A percentile compares a stretch with the other conserved stretches of the same genome.
Conservation (phyloP, 345 rosid genomes). For the Euphorbia pulcherrima region DNA sequence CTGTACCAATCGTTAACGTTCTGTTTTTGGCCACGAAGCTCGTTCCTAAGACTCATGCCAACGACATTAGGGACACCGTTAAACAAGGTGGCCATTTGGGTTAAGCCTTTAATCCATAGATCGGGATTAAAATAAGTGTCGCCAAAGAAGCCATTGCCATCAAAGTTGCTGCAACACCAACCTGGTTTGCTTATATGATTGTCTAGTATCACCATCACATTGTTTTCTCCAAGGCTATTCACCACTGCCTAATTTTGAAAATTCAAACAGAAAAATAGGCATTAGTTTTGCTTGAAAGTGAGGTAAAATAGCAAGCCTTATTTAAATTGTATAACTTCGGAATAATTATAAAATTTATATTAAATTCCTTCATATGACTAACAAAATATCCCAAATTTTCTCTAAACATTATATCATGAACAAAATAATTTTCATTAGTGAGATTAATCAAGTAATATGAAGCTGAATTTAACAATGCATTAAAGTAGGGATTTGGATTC, state of each 20-base stretch:
- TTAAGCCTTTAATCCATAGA: constrained; percentile 61
- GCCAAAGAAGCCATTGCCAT: constrained; percentile 96
- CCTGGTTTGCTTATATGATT: constrained; percentile 90
- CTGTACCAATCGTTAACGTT: constrained; percentile 80
- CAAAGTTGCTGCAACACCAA: constrained; percentile 76
- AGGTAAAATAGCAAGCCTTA: too few relatives aligned
- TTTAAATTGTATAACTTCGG: too few relatives aligned
- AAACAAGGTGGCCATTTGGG: constrained; percentile 65
- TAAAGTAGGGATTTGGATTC: too few relatives aligned
- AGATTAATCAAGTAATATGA: too few relatives aligned
- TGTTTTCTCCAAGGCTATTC: constrained; percentile 56
- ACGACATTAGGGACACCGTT: constrained; percentile 57
- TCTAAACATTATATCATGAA: too few relatives aligned
- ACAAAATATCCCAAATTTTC: too few relatives aligned
- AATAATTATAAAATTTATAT: too few relatives aligned
- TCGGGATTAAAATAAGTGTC: constrained; percentile 72
- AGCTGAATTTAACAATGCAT: too few relatives aligned
- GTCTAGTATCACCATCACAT: constrained; percentile 84
- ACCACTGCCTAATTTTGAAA: constrained; percentile 59
- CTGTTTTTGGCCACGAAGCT: constrained; percentile 82
- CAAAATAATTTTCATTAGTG: too few relatives aligned
- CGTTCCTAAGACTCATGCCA: constrained; percentile 95
- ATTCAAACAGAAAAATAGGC: not conserved
- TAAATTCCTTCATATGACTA: too few relatives aligned
- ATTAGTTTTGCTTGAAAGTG: too few relatives aligned